Evolutionary conservation across 768 basidiomycete genomes (phyloP), one percentile per base, ranked within the genome.

Genomic region (Boletus rubroflammeus): DNA sequence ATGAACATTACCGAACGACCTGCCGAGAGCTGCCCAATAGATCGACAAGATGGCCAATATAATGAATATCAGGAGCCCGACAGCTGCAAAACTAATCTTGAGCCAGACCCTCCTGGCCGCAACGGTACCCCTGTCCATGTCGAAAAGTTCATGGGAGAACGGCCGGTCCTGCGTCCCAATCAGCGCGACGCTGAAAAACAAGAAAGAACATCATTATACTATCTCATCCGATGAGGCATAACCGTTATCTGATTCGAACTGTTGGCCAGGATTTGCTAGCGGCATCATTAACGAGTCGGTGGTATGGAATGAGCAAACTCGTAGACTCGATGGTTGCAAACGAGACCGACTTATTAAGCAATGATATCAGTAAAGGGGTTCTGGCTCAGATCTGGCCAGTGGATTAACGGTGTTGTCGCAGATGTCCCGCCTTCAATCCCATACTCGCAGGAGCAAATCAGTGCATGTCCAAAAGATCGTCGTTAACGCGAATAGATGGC

Each of bases 11-110:
- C 54, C 40, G 6, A 67, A 74, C 10, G 74, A 74, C 50, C 74
- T 74, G 70, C 81, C 81, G 5, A 81, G 65, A 13, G 80, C 77
- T 10, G 81, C 83, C 82, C 83, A 86, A 64, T 79, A 85, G 43
- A 86, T 83, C 3, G 81, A 67, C 53, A 85, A 67, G 21, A 84
- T 69, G 0, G 66, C 68, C 55, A 81, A 76, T 40, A 85, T 77
- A 21, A 77, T 62, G 32, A 81, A 41, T 14, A 73, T 62, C 17
- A 81, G 62, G 26, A 76, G 50, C 13, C 72, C 57, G 3, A 71
- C 64, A 17, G 75, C 72, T 10, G 62, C 54, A 6, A 76, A 6
- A 43, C 81, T 68, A 3, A 73, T 71, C 58, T 67, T 76, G 46
- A 79, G 51, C 69, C 81, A 83, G 10, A 63, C 52, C 26, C 49